Evolutionary conservation across 2,329 filamentous ascomycete species (phyloP), one percentile per base, ranked within the genome.

Genomic region (Ophidiomyces ophidiicola): DNA sequence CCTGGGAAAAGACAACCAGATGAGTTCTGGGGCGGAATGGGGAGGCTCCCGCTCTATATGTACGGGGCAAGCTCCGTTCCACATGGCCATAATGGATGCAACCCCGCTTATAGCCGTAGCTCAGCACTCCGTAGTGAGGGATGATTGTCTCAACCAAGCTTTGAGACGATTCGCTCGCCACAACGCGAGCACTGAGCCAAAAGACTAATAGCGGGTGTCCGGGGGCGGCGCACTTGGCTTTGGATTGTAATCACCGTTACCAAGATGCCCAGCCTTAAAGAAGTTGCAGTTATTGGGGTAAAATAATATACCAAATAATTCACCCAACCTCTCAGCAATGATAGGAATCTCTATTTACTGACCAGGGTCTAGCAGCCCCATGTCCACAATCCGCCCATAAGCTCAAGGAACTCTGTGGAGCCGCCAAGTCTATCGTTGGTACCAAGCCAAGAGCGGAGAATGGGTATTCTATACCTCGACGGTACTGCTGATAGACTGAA

Each of bases 31-130:
- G n/a, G 24, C 24, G 14, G 26, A 31, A 36, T 29, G 42, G 14
- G 38, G 39, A 31, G 29, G 32, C 18, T 12, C 21, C 20, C 30
- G 19, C 21, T 39, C 39, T 45, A 45, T 45, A 42, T 45, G 36
- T 39, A 45, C 26, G 19, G 12, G 38, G 38, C 30, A 20, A 21
- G 37, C 29, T 33, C 34, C 14, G 37, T 20, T 7, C 20, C 36
- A 30, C 36, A 38, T 21, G 15, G 28, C 14, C 24, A 3, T 26
- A 15, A 15, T 15, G 25, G n/a, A 32, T 38, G 19, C 29, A 41
- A 38, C 39, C 43, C 43, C 43, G 43, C 43, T 39, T 35, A 32
- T 45, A 45, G 37, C 43, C 43, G 43, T 42, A 19, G 31, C 32
- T 19, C n/a, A n/a, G n/a, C n/a, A n/a, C n/a, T n/a, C n/a, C n/a